Conservation (phyloP, 1,139 yeast genomes). For the Saccharomyces hybrid region DNA sequence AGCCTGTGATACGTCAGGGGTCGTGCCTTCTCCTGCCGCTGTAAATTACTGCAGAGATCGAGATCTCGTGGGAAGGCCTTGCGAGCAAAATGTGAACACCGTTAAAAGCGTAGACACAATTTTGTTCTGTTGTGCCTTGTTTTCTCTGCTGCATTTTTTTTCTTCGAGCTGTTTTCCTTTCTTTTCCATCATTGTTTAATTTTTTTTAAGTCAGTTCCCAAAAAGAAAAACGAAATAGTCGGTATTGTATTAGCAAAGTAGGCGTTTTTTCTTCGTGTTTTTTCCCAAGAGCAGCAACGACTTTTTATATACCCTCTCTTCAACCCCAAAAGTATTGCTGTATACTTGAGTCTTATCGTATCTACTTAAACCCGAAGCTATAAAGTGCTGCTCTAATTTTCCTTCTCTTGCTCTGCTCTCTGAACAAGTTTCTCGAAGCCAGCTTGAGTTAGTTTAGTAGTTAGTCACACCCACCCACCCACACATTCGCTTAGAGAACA, state of each 20-base stretch:
- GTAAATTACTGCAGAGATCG: neutral
- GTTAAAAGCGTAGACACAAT: neutral
- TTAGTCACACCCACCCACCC: conserved; percentile 1
- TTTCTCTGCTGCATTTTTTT: neutral
- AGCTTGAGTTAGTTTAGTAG: neutral
- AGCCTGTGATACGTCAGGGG: neutral
- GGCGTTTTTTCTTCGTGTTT: neutral
- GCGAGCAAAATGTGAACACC: neutral
- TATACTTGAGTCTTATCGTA: neutral
- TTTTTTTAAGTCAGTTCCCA: neutral
- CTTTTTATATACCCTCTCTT: neutral
- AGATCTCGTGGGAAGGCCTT: neutral
- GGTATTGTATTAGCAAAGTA: neutral
- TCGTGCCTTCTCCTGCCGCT: neutral
- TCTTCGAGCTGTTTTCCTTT: neutral
- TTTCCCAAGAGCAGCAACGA: neutral
- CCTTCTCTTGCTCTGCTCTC: neutral
- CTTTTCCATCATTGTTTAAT: neutral
- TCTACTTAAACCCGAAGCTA: neutral
- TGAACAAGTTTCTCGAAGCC: neutral
- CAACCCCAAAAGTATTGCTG: neutral
- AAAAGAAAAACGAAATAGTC: neutral
- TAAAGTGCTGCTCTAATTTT: neutral
- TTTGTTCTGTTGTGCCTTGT: neutral
- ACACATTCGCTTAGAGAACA: neutral